Evolutionary conservation across 2,329 filamentous ascomycete genomes (phyloP).

Genomic region (Xylariaceae sp.): DNA sequence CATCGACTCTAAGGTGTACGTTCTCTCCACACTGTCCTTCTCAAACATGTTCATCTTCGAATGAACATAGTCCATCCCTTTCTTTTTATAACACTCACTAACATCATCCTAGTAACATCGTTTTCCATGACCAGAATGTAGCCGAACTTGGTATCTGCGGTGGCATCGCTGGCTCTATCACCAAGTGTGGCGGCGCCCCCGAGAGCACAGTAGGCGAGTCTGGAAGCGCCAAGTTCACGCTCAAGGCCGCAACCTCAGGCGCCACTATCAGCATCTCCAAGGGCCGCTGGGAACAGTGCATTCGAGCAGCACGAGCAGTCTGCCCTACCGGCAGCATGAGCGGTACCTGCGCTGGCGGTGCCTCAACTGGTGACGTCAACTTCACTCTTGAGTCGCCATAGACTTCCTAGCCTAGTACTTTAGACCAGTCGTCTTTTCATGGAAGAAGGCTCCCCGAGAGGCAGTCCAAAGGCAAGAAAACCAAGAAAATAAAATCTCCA

Average conservation of each 20-base stretch:
- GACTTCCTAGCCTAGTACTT: background rate
- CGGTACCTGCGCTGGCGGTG: constrained; percentile 55
- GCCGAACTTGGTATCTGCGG: constrained; percentile 57
- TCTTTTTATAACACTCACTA: constrained; percentile 11
- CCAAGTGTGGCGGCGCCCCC: constrained; percentile 53
- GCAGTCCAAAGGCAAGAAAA: background rate
- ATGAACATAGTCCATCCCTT: background rate
- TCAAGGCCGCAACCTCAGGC: constrained; percentile 49
- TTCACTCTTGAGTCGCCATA: constrained; percentile 47
- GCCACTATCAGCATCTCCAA: constrained; percentile 60
- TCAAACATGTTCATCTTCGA: too few relatives aligned
- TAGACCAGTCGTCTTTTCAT: background rate
- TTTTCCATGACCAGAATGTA: constrained; percentile 56
- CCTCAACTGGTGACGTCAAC: constrained; percentile 51
- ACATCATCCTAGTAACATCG: constrained; percentile 45
- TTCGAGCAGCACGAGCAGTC: constrained; percentile 57
- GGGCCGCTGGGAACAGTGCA: constrained; percentile 59
- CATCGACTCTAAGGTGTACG: constrained; percentile 50
- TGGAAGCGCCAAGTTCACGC: constrained; percentile 55
- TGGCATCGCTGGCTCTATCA: constrained; percentile 55
- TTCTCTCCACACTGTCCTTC: constrained; percentile 1
- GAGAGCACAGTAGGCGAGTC: constrained; percentile 51
- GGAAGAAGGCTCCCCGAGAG: background rate
- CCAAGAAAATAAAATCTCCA: constrained; percentile 16
- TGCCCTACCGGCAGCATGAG: constrained; percentile 57